Percentiles rank a stretch among this genome's conserved stretches.
Conservation (phyloP, 352 stramenopile genomes). For the Blastocystis sp. region DNA sequence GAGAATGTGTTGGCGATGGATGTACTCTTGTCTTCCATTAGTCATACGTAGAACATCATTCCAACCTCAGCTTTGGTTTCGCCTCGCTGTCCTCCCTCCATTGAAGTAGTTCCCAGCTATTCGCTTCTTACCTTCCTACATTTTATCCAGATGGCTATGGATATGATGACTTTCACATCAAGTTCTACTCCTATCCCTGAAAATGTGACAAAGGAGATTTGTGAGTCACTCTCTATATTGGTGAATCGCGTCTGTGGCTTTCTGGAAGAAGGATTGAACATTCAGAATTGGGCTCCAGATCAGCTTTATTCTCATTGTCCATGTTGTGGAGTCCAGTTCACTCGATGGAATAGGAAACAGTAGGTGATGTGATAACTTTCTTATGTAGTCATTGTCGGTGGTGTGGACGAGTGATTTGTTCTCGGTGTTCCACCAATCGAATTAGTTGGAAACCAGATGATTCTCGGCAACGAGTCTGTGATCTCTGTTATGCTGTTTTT, state of each 20-base stretch:
- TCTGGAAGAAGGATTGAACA: neutral
- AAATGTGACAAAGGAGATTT: neutral
- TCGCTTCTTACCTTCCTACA: neutral
- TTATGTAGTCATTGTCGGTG: slow-evolving; percentile 13
- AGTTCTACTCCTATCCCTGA: neutral
- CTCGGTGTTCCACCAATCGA: neutral
- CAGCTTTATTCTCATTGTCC: neutral
- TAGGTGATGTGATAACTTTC: neutral
- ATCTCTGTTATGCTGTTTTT: neutral
- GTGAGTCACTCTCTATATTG: neutral
- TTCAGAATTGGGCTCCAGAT: neutral
- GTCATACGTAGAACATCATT: neutral
- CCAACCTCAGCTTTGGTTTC: neutral
- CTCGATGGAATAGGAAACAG: neutral
- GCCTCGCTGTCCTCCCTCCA: neutral
- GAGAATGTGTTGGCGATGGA: slow-evolving; percentile 14
- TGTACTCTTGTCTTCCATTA: neutral
- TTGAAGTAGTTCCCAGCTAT: neutral
- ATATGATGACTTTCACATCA: neutral
- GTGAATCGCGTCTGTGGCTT: neutral
- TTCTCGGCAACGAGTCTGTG: neutral
- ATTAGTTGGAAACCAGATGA: neutral
- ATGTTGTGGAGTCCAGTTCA: neutral
- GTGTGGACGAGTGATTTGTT: neutral
- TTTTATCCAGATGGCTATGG: no score